Evolutionary conservation across 163 green algal species (phyloP).

Genomic region (Chlamydomonas reinhardtii): DNA sequence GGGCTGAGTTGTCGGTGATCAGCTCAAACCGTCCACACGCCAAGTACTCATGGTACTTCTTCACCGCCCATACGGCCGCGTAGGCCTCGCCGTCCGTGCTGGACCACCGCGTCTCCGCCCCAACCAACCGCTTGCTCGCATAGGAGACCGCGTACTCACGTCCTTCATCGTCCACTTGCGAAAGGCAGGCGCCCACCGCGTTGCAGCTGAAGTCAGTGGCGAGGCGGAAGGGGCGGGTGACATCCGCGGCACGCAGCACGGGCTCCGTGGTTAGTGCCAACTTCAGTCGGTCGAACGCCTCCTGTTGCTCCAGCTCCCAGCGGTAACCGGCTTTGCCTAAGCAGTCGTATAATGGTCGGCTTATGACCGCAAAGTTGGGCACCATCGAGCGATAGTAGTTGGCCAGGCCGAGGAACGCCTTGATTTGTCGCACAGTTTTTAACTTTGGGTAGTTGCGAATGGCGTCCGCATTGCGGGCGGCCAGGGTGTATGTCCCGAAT

Average conservation of each 20-base stretch:
- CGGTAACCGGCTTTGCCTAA: neutral
- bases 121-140: neutral
- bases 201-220: constrained; percentile 10
- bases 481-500: neutral
- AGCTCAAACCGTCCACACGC: neutral
- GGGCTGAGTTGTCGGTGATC: neutral
- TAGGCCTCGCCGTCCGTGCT: neutral
- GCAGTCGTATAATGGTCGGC: constrained; percentile 46
- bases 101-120: neutral
- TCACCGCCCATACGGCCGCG: neutral
- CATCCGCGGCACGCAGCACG: constrained; percentile 38
- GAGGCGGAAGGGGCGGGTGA: constrained; percentile 31
- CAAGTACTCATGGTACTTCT: neutral
- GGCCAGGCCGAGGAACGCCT: constrained; percentile 56
- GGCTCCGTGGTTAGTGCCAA: neutral
- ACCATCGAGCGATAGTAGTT: constrained; percentile 67
- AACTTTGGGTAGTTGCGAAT: neutral
- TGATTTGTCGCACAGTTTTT: constrained; percentile 15
- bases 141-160: neutral
- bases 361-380: constrained; percentile 46
- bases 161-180: constrained; percentile 2
- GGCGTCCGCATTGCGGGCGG: neutral
- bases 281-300: neutral
- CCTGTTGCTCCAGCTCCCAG: neutral
- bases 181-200: constrained; percentile 27